Evolutionary conservation across 2,329 filamentous ascomycete species (phyloP).

Genomic region (Fusarium sambucinum): DNA sequence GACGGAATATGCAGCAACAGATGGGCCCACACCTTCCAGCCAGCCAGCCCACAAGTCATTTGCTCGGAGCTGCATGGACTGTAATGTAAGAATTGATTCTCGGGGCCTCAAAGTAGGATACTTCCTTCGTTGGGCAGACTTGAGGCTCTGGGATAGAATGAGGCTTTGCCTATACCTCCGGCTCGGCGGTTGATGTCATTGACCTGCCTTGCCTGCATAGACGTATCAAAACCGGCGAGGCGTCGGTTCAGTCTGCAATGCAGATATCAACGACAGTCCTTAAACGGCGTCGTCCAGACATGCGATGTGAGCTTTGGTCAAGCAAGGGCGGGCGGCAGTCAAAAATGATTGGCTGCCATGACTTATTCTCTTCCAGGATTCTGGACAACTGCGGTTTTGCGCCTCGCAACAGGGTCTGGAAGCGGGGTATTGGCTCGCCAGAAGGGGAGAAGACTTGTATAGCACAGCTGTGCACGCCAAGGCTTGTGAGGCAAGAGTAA

Average conservation of each 20-base stretch:
- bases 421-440: conserved; percentile 34
- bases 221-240: conserved; percentile 21
- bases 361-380: conserved; percentile 37
- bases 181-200: conserved; percentile 11
- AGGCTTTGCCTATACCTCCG: not conserved
- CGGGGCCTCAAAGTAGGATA: conserved; percentile 35
- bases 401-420: conserved; percentile 37
- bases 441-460: conserved; percentile 25
- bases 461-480: conserved; percentile 34
- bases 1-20: conserved; percentile 69
- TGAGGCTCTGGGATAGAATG: conserved; percentile 6
- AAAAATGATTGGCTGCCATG: conserved; percentile 40
- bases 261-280: conserved; percentile 5
- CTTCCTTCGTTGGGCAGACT: conserved; percentile 20
- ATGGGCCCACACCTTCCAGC: conserved; percentile 42
- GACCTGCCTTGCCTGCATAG: conserved; percentile 13
- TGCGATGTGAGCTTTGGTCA: conserved; percentile 30
- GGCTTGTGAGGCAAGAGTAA: conserved; percentile 27
- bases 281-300: conserved; percentile 30
- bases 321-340: conserved; percentile 12
- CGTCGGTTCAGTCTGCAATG: conserved; percentile 19
- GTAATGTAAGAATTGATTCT: conserved; percentile 30
- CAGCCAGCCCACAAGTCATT: conserved; percentile 40
- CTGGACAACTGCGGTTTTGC: conserved; percentile 43
- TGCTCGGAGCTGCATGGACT: conserved; percentile 17